A percentile compares a stretch with the other conserved stretches of the same genome.
Evolutionary conservation across 176 grass and related monocot species (phyloP).

Genomic region (Olyra latifolia): DNA sequence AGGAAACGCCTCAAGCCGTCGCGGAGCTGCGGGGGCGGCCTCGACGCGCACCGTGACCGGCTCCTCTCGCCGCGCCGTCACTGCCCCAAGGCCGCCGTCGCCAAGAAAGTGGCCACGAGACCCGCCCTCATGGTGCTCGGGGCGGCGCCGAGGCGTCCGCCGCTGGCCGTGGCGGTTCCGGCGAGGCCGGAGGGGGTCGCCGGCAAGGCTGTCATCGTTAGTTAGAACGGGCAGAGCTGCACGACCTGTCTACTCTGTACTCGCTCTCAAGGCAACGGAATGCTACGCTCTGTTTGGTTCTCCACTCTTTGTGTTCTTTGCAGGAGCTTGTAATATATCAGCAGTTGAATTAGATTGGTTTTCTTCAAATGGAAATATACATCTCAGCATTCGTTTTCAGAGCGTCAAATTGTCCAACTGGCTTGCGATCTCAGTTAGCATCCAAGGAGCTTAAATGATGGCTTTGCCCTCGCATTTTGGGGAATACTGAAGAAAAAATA

Average conservation of each 20-base stretch:
- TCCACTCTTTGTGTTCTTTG: neutral
- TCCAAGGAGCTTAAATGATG: neutral
- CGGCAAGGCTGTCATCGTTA: slow-evolving; percentile 21
- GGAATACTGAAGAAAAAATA: neutral
- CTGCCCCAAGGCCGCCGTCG: slow-evolving; percentile 22
- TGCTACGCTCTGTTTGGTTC: neutral
- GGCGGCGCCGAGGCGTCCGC: slow-evolving; percentile 11
- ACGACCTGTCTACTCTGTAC: neutral
- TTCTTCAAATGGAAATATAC: neutral
- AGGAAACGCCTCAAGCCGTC: slow-evolving; percentile 59
- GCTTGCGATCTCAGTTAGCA: neutral
- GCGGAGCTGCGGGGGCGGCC: slow-evolving; percentile 53
- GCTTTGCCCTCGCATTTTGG: too few relatives aligned
- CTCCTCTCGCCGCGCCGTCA: slow-evolving; percentile 43
- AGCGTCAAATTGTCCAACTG: neutral
- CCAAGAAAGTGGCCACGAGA: slow-evolving; percentile 36
- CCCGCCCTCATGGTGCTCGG: slow-evolving; percentile 31
- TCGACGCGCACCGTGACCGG: slow-evolving; percentile 46
- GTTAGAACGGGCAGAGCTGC: neutral
- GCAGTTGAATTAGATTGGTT: slow-evolving; percentile 22
- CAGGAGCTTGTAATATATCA: neutral
- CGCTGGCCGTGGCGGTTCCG: neutral
- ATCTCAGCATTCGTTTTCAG: neutral
- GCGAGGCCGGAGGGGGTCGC: slow-evolving; percentile 21
- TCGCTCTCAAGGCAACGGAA: neutral